Conservation (phyloP, 345 rosid species). For the Rhodomyrtus tomentosa region DNA sequence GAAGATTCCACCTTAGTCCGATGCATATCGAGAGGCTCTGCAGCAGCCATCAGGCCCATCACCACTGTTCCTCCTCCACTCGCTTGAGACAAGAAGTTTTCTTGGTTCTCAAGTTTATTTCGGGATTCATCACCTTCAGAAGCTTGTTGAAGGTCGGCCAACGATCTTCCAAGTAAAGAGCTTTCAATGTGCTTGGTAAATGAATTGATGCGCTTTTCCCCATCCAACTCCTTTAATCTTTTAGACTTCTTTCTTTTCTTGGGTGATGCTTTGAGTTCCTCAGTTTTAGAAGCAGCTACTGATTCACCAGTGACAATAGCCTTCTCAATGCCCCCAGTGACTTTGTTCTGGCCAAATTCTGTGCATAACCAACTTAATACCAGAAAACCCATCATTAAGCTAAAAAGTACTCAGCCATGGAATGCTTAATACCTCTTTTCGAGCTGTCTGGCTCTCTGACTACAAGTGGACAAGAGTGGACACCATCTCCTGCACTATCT, state of each 20-base stretch:
- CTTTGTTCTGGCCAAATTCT: not conserved
- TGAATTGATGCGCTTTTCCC: not conserved
- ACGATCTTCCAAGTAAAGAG: not conserved
- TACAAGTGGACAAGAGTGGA: not conserved
- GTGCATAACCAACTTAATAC: not conserved
- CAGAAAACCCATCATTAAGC: not conserved
- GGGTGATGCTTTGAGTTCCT: not conserved
- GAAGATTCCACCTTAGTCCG: not conserved
- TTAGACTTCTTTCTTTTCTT: constrained; percentile 6
- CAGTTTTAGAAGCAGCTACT: not conserved
- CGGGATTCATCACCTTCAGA: not conserved
- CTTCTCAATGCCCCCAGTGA: not conserved
- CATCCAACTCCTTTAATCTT: not conserved
- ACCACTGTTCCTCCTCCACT: not conserved
- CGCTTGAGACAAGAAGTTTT: not conserved
- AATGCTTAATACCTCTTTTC: not conserved
- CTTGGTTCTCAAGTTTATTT: not conserved
- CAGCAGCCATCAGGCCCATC: not conserved
- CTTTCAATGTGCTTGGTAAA: not conserved
- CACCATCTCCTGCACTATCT: not conserved
- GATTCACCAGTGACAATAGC: not conserved
- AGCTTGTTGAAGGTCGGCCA: not conserved
- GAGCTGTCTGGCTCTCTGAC: not conserved
- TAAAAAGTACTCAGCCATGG: not conserved
- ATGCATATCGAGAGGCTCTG: not conserved